Evolutionary conservation across 2,329 filamentous ascomycete genomes (phyloP), one percentile per base, ranked within the genome.

Genomic region (Cordyceps farinosa): DNA sequence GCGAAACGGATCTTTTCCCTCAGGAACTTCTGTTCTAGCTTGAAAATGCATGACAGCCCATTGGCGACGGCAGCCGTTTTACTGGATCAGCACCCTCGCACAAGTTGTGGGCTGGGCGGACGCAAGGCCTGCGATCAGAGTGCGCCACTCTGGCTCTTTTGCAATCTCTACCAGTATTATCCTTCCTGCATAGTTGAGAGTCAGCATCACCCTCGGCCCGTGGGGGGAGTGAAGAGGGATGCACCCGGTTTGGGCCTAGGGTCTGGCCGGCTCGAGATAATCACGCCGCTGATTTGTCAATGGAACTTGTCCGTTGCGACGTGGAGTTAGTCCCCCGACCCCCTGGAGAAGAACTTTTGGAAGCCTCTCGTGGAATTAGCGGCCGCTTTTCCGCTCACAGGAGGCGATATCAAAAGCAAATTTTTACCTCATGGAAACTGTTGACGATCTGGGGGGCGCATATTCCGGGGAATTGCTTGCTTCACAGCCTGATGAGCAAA

Each of bases 361-460:
- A 61, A 61, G 51, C 40, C 50, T 54, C 50, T 54, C 59, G 6
- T 13, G 3, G 30, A 48, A 47, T n/a, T 36, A 61, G 50, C 11
- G 38, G 13, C 32, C n/a, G 5, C 29, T 3, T 38, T 40, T 42
- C 17, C 17, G 9, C 34, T 55, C 22, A 38, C 15, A 29, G 13
- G 9, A 44, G 22, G 30, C 34, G 57, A 44, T 9, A 38, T 22
- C 30, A 15, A 27, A 36, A n/a, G 11, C 13, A 45, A 45, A 11
- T 6, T 29, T 36, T 61, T 61, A 61, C 50, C 59, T 61, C 50
- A 61, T 54, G 38, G 13, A 61, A 61, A 61, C 50, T 29, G 50
- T 15, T 3, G n/a, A 51, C 5, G 29, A 44, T 29, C 30, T 22
- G 27, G 48, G 11, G 30, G 40, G 6, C 7, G 7, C 22, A 22